A percentile compares a stretch with the other conserved stretches of the same genome.
Evolutionary conservation across 2,329 filamentous ascomycete genomes (phyloP).

Genomic region (Colletotrichum sojae): DNA sequence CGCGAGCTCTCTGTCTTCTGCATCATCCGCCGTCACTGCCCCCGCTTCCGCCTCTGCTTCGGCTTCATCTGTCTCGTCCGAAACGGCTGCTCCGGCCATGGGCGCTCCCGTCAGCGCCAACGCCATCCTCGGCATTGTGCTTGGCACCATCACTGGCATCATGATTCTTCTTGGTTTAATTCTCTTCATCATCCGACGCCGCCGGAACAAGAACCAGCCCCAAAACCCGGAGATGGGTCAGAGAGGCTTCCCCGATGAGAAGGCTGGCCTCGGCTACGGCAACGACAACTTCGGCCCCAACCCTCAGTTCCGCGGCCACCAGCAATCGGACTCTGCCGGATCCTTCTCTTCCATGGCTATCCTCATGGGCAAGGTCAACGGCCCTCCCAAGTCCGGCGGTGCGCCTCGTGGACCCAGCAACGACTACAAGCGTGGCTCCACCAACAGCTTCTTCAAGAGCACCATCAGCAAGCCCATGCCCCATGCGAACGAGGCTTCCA

Average conservation of each 20-base stretch:
- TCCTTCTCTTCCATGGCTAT: slow-evolving; percentile 77
- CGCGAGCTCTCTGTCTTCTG: slow-evolving; percentile 36
- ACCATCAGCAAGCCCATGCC: slow-evolving; percentile 74
- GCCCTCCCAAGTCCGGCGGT: slow-evolving; percentile 49
- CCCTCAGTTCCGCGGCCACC: slow-evolving; percentile 65
- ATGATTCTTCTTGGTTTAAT: slow-evolving; percentile 78
- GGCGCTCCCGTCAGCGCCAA: slow-evolving; percentile 52
- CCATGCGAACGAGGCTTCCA: slow-evolving; percentile 54
- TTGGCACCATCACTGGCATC: slow-evolving; percentile 85
- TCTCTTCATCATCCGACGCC: slow-evolving; percentile 75
- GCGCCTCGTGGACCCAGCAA: slow-evolving; percentile 60
- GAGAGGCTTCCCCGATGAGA: slow-evolving; percentile 66
- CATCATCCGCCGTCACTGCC: slow-evolving; percentile 43
- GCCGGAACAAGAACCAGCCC: slow-evolving; percentile 69
- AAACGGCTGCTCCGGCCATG: slow-evolving; percentile 40
- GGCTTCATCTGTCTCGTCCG: slow-evolving; percentile 38
- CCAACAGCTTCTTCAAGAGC: slow-evolving; percentile 71
- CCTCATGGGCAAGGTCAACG: slow-evolving; percentile 66
- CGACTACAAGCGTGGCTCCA: slow-evolving; percentile 66
- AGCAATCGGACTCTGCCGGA: slow-evolving; percentile 65
- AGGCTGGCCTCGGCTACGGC: slow-evolving; percentile 65
- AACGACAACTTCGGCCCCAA: slow-evolving; percentile 50
- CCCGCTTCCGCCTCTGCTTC: slow-evolving; percentile 50
- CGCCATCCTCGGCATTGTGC: slow-evolving; percentile 82
- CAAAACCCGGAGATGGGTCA: slow-evolving; percentile 65